A percentile compares a stretch with the other conserved stretches of the same genome.
These are phyloP conservation scores for Sarocladium brachiariae DNA, from an alignment of 2,329 filamentous ascomycete species.

Conservation along the genomic window DNA sequence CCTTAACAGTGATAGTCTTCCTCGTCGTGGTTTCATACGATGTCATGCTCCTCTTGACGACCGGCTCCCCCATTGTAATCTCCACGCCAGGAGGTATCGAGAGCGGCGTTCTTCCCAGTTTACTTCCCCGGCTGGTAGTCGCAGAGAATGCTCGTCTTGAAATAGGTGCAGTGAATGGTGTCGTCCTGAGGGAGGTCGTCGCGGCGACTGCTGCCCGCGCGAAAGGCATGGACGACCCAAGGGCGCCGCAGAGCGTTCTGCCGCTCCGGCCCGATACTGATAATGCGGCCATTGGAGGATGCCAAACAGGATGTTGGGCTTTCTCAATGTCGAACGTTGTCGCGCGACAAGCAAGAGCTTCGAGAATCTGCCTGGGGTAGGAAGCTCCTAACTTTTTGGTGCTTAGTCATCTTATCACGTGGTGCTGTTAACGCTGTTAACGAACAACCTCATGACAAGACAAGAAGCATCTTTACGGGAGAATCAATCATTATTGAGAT, in stretches of 20 bases:
- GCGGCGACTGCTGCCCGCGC: neutral
- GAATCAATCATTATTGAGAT: conserved; percentile 4
- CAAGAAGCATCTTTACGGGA: neutral
- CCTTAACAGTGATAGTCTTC: conserved; percentile 67
- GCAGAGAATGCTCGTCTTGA: conserved; percentile 55
- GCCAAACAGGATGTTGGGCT: conserved; percentile 10
- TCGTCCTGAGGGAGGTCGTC: neutral
- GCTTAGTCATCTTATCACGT: conserved; percentile 30
- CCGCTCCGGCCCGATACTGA: conserved; percentile 53
- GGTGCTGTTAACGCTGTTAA: conserved; percentile 7
- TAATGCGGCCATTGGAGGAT: conserved; percentile 42
- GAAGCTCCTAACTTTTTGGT: conserved; percentile 22
- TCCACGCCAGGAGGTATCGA: conserved; percentile 80
- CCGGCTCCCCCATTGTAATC: conserved; percentile 60
- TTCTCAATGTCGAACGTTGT: neutral
- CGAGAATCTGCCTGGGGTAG: conserved; percentile 12
- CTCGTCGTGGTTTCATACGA: conserved; percentile 56
- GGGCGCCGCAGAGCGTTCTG: conserved; percentile 47
- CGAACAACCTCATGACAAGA: too few species aligned
- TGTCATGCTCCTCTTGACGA: conserved; percentile 44
- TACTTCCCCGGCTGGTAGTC: conserved; percentile 60
- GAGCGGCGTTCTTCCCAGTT: conserved; percentile 77
- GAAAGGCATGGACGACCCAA: conserved; percentile 18
- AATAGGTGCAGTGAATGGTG: neutral
- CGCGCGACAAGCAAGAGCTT: conserved; percentile 11